These are phyloP conservation scores for Coemansia sp. DNA, from an alignment of 192 early-diverging fungal species.

Conservation along the genomic window DNA sequence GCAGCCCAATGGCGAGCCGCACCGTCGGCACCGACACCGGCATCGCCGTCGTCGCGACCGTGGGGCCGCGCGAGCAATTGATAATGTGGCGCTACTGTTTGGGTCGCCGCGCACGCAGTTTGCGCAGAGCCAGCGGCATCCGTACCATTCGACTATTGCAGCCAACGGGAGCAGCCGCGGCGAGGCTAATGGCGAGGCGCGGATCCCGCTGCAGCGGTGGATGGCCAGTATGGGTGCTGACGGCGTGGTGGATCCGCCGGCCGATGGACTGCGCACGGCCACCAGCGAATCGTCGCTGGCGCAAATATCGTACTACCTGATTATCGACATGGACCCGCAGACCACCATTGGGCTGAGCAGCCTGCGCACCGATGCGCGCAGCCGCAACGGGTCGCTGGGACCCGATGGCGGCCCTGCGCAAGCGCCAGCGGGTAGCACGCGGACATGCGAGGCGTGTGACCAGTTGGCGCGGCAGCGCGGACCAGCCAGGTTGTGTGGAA, in stretches of 20 bases:
- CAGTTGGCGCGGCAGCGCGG: constrained; percentile 6
- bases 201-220: constrained; percentile 30
- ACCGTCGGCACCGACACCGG: constrained; percentile 5
- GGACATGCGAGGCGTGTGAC: constrained; percentile 27
- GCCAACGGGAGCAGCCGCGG: not conserved
- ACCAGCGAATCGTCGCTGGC: not conserved
- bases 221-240: constrained; percentile 33
- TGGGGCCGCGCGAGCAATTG: constrained; percentile 6
- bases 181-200: not conserved
- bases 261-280: constrained; percentile 13
- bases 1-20: constrained; percentile 8
- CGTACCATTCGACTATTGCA: constrained; percentile 6
- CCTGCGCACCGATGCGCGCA: constrained; percentile 18
- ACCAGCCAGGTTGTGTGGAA: constrained; percentile 13
- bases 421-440: not conserved
- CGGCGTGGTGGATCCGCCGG: constrained; percentile 19
- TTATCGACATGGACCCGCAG: constrained; percentile 51
- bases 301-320: constrained; percentile 44
- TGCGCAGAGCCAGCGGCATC: not conserved
- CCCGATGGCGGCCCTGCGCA: not conserved
- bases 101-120: constrained; percentile 8
- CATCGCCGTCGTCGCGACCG: not conserved
- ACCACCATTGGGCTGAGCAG: constrained; percentile 31
- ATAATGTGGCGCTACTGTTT: constrained; percentile 29
- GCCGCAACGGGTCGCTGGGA: constrained; percentile 43